Base-by-base conservation (phyloP, 331 rosid genomes). In the Acacia concinna region DNA sequence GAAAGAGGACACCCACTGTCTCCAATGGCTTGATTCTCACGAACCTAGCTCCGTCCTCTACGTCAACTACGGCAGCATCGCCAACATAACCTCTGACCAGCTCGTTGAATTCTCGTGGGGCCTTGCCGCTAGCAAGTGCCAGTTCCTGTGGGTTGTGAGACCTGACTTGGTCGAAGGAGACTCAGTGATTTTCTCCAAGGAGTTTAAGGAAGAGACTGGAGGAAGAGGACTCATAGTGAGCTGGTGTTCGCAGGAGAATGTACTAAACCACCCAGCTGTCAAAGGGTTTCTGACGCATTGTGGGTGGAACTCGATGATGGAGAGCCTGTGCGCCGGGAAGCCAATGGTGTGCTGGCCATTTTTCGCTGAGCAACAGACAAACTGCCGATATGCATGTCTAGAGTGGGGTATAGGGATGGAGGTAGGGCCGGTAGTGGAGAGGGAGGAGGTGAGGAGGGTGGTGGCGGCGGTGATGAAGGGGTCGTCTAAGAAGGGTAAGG, bases 21-120 rank as follows among this genome's bases (percentile, higher is more conserved):
- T 68, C 34, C 51, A 2, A 23, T 68, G 73, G 73, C 52, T 68
- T 0, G 52, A 68, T 25, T 68, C 73, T 3, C 73, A 68, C 21
- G 4, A 23, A 0, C 52, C 73, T 20, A 5, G 2, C 32, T 68
- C 73, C 11, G 52, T 68, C 5, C 13, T 68, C n/a, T 68, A 68
- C 12, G 73, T 68, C n/a, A 68, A 68, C 34, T 68, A 68, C n/a
- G 73, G 73, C 34, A 68, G 73, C 35, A 13, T 68, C 73, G 40
- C 73, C 32, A 40, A 52, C 73, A 38, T 68, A 31, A 8, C 73
- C 51, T 1, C 52, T 2, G 52, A 11, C 11, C 52, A 68, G 5
- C 52, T 68, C 1, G 32, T 21, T 3, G 52, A 68, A 34, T 68
- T 68, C 11, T 52, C 52, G 0, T 68, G 73, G 73, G 73, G 73